Evolutionary conservation across 202 grass and related monocot genomes (phyloP).

Genomic region (Bolboschoenoplectus hybrid): DNA sequence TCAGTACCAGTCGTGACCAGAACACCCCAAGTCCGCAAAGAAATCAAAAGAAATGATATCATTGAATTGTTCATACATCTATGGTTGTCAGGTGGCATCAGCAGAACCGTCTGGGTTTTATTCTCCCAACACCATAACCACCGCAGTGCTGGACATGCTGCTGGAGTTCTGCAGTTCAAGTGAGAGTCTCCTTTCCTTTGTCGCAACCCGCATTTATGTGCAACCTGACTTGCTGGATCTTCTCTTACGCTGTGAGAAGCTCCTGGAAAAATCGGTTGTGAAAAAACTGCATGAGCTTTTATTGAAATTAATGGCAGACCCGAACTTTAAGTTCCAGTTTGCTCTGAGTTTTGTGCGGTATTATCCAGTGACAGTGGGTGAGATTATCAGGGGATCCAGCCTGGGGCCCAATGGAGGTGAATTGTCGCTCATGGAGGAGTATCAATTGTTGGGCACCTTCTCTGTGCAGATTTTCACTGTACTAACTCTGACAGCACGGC

Average conservation of each 20-base stretch:
- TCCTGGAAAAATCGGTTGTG: constrained; percentile 66
- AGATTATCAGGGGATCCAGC: constrained; percentile 46
- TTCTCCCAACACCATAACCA: constrained; percentile 57
- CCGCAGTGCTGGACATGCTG: constrained; percentile 65
- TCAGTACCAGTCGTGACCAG: neutral
- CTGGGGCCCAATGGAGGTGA: constrained; percentile 36
- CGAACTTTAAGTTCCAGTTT: constrained; percentile 89
- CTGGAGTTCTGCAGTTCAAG: constrained; percentile 72
- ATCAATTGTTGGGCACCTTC: constrained; percentile 63
- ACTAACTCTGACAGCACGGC: constrained; percentile 61
- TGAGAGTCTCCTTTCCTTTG: constrained; percentile 90
- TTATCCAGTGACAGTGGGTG: constrained; percentile 63
- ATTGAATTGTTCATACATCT: neutral
- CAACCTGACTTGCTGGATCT: constrained; percentile 63
- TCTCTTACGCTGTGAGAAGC: constrained; percentile 60
- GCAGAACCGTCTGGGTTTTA: constrained; percentile 30
- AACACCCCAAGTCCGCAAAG: neutral
- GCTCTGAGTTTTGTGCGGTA: constrained; percentile 76
- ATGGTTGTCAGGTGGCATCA: constrained; percentile 34
- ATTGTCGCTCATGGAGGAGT: constrained; percentile 54
- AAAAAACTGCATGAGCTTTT: constrained; percentile 89
- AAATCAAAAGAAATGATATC: neutral
- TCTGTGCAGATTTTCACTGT: constrained; percentile 99
- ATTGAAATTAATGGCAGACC: constrained; percentile 86
- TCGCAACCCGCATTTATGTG: constrained; percentile 60